Conservation (phyloP, 2,329 filamentous ascomycete species). For the Exophiala xenobiotica region DNA sequence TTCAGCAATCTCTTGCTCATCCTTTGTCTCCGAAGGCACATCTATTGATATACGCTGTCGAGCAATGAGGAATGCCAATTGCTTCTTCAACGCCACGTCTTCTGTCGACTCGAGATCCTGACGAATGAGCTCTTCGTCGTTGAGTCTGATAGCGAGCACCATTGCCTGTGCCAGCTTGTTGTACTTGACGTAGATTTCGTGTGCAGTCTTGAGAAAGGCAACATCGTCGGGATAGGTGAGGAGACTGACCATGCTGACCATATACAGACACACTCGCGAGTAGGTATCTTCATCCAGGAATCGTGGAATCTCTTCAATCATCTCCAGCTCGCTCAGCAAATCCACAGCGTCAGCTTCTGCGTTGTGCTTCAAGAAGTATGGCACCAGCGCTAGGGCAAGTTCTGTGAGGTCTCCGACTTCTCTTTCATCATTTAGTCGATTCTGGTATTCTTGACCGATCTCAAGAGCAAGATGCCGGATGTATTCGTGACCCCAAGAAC, state of each 20-base stretch:
- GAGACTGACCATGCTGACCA: slow-evolving; percentile 98
- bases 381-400: slow-evolving; percentile 79
- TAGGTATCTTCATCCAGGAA: slow-evolving; percentile 95
- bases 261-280: slow-evolving; percentile 88
- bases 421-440: slow-evolving; percentile 81
- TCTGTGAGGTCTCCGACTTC: slow-evolving; percentile 80
- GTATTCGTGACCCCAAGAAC: slow-evolving; percentile 98
- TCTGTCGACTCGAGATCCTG: slow-evolving; percentile 76
- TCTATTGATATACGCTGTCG: slow-evolving; percentile 86
- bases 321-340: slow-evolving; percentile 93
- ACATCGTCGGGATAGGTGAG: slow-evolving; percentile 98
- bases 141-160: slow-evolving; percentile 87
- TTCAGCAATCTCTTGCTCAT: slow-evolving; percentile 73
- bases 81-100: slow-evolving; percentile 82
- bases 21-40: slow-evolving; percentile 60
- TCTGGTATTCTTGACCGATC: slow-evolving; percentile 91
- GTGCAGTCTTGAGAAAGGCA: slow-evolving; percentile 86
- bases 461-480: slow-evolving; percentile 92
- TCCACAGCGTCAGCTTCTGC: slow-evolving; percentile 98
- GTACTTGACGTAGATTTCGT: slow-evolving; percentile 90
- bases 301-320: slow-evolving; percentile 85
- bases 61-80: slow-evolving; percentile 89
- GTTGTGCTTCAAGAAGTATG: slow-evolving; percentile 94
- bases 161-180: slow-evolving; percentile 92
- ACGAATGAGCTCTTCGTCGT: slow-evolving; percentile 80